Evolutionary conservation across 192 early-diverging fungal genomes (phyloP).

Genomic region (Dissophora ornata): DNA sequence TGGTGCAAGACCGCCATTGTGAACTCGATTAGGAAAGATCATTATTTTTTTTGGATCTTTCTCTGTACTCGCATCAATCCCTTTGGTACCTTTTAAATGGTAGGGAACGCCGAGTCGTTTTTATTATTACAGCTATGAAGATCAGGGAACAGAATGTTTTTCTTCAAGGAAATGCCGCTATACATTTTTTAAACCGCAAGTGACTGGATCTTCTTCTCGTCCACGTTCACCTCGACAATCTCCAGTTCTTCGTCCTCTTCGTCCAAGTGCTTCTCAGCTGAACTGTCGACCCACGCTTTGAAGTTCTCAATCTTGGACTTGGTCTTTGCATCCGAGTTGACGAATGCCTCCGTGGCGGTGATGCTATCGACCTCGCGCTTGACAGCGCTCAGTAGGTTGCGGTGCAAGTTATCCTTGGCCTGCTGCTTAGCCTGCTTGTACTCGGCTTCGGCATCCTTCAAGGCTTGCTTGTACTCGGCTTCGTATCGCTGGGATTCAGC

Average conservation of each 20-base stretch:
- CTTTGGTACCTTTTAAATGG: too few species aligned
- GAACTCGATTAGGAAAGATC: too few species aligned
- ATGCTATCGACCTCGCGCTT: constrained; percentile 27
- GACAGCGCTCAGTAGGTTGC: not conserved
- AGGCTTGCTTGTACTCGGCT: constrained; percentile 19
- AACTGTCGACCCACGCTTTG: not conserved
- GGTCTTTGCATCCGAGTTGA: constrained; percentile 22
- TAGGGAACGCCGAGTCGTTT: too few species aligned
- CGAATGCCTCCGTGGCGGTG: constrained; percentile 4
- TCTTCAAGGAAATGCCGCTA: too few species aligned
- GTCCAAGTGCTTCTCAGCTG: not conserved
- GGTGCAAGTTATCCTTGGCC: constrained; percentile 18
- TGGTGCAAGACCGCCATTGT: too few species aligned
- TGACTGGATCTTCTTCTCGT: constrained; percentile 3
- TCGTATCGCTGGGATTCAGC: constrained; percentile 16
- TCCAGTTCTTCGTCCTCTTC: not conserved
- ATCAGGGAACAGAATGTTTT: too few species aligned
- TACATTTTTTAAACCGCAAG: too few species aligned
- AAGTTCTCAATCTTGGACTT: not conserved
- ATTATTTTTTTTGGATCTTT: too few species aligned
- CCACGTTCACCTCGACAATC: not conserved
- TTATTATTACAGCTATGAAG: too few species aligned
- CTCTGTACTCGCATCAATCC: too few species aligned
- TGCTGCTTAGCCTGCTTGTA: constrained; percentile 24
- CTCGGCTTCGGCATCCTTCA: constrained; percentile 18